Percentiles rank a stretch among this genome's conserved stretches.
phyloP scores from a whole-genome alignment of 176 grass and related monocot genomes.

The Pontederia paniculata region DNA sequence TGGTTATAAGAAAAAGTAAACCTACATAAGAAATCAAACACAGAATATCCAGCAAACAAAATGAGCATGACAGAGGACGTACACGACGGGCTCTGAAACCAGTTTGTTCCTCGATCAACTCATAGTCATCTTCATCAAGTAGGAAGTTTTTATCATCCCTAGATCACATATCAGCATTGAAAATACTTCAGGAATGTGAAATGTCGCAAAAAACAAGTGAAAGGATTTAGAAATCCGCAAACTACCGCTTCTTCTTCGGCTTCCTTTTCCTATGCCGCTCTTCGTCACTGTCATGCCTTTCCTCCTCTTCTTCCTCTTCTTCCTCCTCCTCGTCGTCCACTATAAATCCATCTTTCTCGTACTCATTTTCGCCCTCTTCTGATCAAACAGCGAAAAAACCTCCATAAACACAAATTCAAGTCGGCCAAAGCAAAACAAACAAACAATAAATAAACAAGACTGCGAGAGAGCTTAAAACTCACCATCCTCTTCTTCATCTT shows the following conservation, averaged over 20 bases:
- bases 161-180: slow-evolving; percentile 17
- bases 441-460: background rate
- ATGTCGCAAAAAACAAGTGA: background rate
- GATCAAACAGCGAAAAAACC: slow-evolving; percentile 6
- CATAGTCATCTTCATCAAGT: slow-evolving; percentile 97
- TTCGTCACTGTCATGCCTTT: slow-evolving; percentile 47
- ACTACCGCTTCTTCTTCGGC: slow-evolving; percentile 74
- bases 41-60: background rate
- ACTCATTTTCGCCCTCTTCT: slow-evolving; percentile 88
- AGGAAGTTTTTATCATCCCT: slow-evolving; percentile 67
- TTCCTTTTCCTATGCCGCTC: slow-evolving; percentile 76
- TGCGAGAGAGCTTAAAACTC: background rate
- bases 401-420: background rate
- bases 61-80: slow-evolving; percentile 17
- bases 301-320: slow-evolving; percentile 61
- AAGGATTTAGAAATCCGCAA: background rate
- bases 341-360: slow-evolving; percentile 93
- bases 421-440: background rate
- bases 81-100: slow-evolving; percentile 77
- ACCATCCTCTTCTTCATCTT: slow-evolving; percentile 49
- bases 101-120: slow-evolving; percentile 85
- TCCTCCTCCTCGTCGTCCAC: slow-evolving; percentile 88
- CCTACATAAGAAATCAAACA: slow-evolving; percentile 10
- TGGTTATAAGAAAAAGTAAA: background rate
- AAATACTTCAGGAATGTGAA: background rate